Conservation (phyloP, 805 yeast genomes). For the Wickerhamiella azymoides region DNA sequence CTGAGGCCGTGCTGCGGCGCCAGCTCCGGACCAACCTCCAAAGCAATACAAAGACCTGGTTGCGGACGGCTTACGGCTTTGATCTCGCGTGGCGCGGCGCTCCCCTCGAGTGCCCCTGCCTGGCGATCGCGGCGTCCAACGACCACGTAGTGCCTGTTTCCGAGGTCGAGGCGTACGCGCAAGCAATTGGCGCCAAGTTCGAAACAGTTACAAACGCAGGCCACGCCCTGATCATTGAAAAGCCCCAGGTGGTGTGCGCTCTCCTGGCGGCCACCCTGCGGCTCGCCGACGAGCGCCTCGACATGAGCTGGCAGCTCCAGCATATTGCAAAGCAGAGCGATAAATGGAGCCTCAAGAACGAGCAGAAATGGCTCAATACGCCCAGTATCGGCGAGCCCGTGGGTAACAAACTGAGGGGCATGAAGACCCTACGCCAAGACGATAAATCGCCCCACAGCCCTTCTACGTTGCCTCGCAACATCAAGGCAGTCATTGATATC, state of each 20-base stretch:
- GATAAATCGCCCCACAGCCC: constrained; percentile 51
- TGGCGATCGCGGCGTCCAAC: constrained; percentile 44
- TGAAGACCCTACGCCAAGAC: constrained; percentile 60
- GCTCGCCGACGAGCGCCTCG: constrained; percentile 38
- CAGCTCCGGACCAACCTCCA: constrained; percentile 65
- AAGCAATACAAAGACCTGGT: constrained; percentile 38
- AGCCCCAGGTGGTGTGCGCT: constrained; percentile 45
- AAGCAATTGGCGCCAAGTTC: constrained; percentile 15
- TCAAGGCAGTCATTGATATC: constrained; percentile 52
- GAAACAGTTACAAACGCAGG: constrained; percentile 34
- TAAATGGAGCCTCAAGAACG: constrained; percentile 71
- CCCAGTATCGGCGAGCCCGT: constrained; percentile 30
- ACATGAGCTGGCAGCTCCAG: constrained; percentile 58
- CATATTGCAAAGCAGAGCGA: constrained; percentile 38
- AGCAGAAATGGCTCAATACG: constrained; percentile 52
- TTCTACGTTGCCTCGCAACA: constrained; percentile 35
- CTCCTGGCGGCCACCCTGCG: constrained; percentile 39
- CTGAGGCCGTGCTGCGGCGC: constrained; percentile 32
- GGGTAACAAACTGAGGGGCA: constrained; percentile 40
- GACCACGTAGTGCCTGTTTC: constrained; percentile 43
- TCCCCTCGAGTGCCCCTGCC: constrained; percentile 30
- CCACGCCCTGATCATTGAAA: constrained; percentile 48
- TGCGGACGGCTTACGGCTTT: constrained; percentile 41
- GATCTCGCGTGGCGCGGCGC: constrained; percentile 30
- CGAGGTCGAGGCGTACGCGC: constrained; percentile 24